Base-by-base conservation (phyloP, 2,329 filamentous ascomycete species). In the Lasiodiplodia sp. region DNA sequence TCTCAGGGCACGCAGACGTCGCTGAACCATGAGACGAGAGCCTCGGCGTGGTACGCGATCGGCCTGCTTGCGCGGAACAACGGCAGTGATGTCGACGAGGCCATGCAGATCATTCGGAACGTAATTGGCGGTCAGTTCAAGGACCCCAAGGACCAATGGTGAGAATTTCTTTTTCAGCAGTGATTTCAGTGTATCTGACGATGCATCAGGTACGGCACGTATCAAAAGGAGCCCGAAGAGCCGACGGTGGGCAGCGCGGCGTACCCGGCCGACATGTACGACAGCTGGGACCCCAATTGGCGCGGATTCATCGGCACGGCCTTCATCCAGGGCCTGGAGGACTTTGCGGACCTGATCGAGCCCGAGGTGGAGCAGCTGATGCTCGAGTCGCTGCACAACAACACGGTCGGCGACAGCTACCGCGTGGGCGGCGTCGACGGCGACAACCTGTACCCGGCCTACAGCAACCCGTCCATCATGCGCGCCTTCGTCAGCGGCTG, bases 271-370 rank as follows among this genome's bases (percentile, higher is more conserved):
- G 73, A 76, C 4, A 86, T 87, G 40, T 88, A 89, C 73, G 82
- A 84, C 67, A 83, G 84, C 0, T 90, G 86, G 85, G 88, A 90
- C 71, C 87, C 87, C 1, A 90, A 90, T 70, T 90, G 88, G 88
- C 81, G 88, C 62, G 88, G 87, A 0, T 90, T 90, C 68, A 82
- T 90, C 40, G 86, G 87, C 14, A 88, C 86, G 0, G 84, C 86
- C 0, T 82, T 90, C 16, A 84, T 90, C 31, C 78, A 89, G 51
- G 84, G 84, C 31, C 79, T 88, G 25, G 88, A 90, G 73, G 87
- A 90, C 70, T 90, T 87, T 66, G 75, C 81, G 0, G 74, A 84
- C 68, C 78, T 89, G 1, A 74, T 86, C 7, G 78, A 80, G 0
- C 69, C 76, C 8, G 73, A 80, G 10, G 72, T 82, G 0, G 76